phyloP scores from a whole-genome alignment of 176 grass and related monocot species.

The Triticum turgidum region DNA sequence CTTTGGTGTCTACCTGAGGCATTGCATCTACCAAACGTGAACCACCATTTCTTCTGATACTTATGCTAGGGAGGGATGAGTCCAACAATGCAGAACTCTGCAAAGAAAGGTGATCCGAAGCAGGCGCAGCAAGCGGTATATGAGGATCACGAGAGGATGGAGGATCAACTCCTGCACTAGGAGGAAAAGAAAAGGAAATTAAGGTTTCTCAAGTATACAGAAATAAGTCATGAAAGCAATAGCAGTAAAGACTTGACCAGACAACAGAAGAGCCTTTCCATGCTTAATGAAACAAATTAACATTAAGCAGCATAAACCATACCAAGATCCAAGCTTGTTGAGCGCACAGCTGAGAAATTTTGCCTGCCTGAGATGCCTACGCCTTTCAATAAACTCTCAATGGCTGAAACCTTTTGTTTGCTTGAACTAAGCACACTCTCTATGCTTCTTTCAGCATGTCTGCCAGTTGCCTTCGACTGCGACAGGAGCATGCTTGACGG shows the following conservation, averaged over 20 bases:
- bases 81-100: constrained; percentile 49
- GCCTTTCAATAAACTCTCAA: constrained; percentile 85
- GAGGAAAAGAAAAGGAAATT: constrained; percentile 44
- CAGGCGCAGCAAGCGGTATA: constrained; percentile 35
- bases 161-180: constrained; percentile 86
- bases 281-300: constrained; percentile 18
- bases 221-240: constrained; percentile 16
- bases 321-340: constrained; percentile 90
- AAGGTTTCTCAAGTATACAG: constrained; percentile 25
- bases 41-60: constrained; percentile 62
- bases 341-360: constrained; percentile 59
- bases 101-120: constrained; percentile 44
- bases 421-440: constrained; percentile 77
- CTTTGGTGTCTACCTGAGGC: constrained; percentile 46
- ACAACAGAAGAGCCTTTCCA: constrained; percentile 9
- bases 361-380: constrained; percentile 52
- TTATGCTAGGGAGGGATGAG: constrained; percentile 51
- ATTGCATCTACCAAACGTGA: constrained; percentile 40
- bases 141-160: constrained; percentile 71
- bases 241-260: neutral
- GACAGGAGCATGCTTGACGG: constrained; percentile 52
- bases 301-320: constrained; percentile 40
- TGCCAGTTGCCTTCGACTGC: constrained; percentile 57
- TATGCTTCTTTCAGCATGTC: constrained; percentile 69
- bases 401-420: constrained; percentile 95